A percentile compares a stretch with the other conserved stretches of the same genome.
Conservation (phyloP, 805 yeast species). For the Teunomyces pallodes region DNA sequence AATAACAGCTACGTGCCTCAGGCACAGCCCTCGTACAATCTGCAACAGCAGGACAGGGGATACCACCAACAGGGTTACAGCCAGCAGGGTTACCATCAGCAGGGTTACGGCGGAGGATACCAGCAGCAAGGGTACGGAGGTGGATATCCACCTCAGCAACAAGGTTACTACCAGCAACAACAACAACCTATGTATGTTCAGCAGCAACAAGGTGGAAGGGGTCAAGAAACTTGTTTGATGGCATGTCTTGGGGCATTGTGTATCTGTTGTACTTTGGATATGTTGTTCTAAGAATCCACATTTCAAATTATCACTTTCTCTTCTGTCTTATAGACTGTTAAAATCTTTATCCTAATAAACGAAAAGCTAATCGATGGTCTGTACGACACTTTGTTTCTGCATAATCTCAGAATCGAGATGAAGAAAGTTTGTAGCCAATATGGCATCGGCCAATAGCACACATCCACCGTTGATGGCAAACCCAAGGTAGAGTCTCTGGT, state of each 20-base stretch:
- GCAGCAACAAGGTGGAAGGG: conserved; percentile 29
- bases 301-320: too few species aligned
- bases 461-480: conserved; percentile 52
- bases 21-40: conserved; percentile 13
- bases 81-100: conserved; percentile 13
- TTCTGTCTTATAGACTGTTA: not conserved
- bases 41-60: conserved; percentile 18
- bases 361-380: not conserved
- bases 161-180: conserved; percentile 38
- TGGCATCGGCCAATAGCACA: conserved; percentile 47
- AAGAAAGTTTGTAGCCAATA: conserved; percentile 43
- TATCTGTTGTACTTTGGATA: conserved; percentile 35
- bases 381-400: conserved; percentile 7
- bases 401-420: conserved; percentile 37
- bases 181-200: conserved; percentile 46
- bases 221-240: conserved; percentile 34
- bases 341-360: not conserved
- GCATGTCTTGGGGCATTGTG: conserved; percentile 40
- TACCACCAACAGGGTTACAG: conserved; percentile 13
- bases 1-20: conserved; percentile 9
- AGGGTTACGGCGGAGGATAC: conserved; percentile 15
- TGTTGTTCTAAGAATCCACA: conserved; percentile 15
- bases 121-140: conserved; percentile 20
- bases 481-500: conserved; percentile 45
- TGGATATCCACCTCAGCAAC: conserved; percentile 20